phyloP scores from a whole-genome alignment of 2,329 filamentous ascomycete genomes.

The Ophiocordyceps australis region DNA sequence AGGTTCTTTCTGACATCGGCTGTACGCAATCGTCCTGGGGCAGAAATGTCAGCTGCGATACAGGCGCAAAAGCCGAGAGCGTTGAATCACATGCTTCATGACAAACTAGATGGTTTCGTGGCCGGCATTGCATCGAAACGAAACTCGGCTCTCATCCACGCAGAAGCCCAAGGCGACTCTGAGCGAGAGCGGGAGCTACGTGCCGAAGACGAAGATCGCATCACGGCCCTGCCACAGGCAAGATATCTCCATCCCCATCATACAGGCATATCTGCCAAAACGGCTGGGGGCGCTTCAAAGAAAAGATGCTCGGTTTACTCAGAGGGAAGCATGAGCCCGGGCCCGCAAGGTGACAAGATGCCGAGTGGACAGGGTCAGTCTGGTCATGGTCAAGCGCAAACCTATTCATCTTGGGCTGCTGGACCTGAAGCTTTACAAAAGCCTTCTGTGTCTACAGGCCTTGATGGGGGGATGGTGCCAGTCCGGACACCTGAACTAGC shows the following conservation, averaged over 20 bases:
- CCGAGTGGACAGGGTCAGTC: too few species aligned
- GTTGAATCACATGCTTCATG: conserved; percentile 61
- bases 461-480: conserved; percentile 6
- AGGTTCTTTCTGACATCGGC: conserved; percentile 87
- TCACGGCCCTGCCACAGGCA: conserved; percentile 60
- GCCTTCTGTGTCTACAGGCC: conserved; percentile 11
- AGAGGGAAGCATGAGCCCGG: conserved; percentile 1
- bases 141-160: conserved; percentile 65
- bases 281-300: conserved; percentile 1
- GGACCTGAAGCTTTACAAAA: too few species aligned
- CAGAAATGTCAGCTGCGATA: conserved; percentile 26
- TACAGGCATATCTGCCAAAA: conserved; percentile 10
- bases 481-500: conserved; percentile 34
- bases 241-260: conserved; percentile 41
- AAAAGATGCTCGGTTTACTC: too few species aligned
- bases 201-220: conserved; percentile 66
- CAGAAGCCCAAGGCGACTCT: conserved; percentile 62
- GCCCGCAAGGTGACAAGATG: conserved; percentile 17
- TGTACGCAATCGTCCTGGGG: conserved; percentile 13
- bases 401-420: conserved; percentile 25
- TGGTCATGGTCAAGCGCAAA: too few species aligned
- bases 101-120: conserved; percentile 75
- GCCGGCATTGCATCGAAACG: conserved; percentile 75
- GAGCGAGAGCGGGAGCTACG: conserved; percentile 67
- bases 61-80: conserved; percentile 24